Evolutionary conservation across 202 grass and related monocot species (phyloP).

Genomic region (Eragrostis tef): DNA sequence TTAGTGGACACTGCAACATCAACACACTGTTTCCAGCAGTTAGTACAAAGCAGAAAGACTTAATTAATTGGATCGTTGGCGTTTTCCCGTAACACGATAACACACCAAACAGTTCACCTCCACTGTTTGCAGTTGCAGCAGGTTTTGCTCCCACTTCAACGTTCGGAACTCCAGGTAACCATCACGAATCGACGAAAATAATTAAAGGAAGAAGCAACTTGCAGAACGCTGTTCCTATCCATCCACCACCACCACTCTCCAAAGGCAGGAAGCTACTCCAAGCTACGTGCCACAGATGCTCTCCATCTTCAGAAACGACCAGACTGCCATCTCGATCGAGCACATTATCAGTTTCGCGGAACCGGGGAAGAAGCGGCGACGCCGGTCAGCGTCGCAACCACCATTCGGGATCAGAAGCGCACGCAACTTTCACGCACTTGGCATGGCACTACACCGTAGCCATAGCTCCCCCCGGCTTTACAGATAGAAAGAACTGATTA

Average conservation of each 20-base stretch:
- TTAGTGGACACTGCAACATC: not conserved
- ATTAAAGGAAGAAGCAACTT: not conserved
- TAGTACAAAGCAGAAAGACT: not conserved
- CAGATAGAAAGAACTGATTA: not conserved
- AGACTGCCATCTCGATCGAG: not conserved
- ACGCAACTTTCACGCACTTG: conserved; percentile 11
- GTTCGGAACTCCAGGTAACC: no score
- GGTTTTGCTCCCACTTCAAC: not conserved
- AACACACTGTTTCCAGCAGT: not conserved
- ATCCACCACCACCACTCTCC: not conserved
- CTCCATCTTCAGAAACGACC: not conserved
- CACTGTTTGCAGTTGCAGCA: not conserved
- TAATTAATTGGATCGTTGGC: not conserved
- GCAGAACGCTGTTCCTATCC: not conserved
- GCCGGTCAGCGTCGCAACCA: conserved; percentile 8
- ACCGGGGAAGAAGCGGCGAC: not conserved
- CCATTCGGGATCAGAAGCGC: not conserved
- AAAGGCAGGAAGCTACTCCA: not conserved
- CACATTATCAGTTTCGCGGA: not conserved
- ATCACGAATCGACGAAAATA: not conserved
- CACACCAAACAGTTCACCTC: not conserved
- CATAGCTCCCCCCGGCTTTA: not conserved
- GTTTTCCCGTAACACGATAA: not conserved
- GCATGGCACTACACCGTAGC: not conserved
- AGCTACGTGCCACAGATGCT: not conserved